Base-by-base conservation (phyloP, 139 green algal genomes). In the Zygnema circumcarinatum region DNA sequence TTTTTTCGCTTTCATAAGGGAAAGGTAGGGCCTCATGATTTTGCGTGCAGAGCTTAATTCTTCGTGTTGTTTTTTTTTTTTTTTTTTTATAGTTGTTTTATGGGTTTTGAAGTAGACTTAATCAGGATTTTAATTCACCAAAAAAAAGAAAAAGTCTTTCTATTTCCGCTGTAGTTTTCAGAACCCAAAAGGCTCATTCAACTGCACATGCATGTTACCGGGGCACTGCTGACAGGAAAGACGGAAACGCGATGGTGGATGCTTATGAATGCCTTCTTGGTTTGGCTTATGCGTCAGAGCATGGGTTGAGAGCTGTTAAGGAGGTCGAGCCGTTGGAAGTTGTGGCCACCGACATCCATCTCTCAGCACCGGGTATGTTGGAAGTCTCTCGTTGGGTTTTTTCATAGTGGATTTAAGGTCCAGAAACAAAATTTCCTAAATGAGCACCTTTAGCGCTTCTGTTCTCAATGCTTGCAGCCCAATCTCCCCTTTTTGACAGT, bases 1-100 rank as follows among this genome's bases (percentile, higher is more conserved):
- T 38, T 83, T 83, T 83, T 11, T 83, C 7, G 32, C 7, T 7
- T 3, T 83, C 11, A 38, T 83, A 29, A 73, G 11, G 75, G 16
- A 42, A 11, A 83, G 76, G 76, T 83, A 38, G 74, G 76, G 40
- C 69, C 31, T 56, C 33, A 80, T 78, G 22, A 80, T 22, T n/a
- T 75, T 80, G 22, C 73, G 54, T 29, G 54, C 25, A 25, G 25
- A 25, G 25, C 54, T 72, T 72, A 25, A 25, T 33, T 29, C 54
- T 29, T 72, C 54, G 25, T 72, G 54, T 72, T 25, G 25, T 25
- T 72, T 72, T 29, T 72, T 72, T 29, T 72, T 72, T 29, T 72
- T 72, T 72, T 72, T 72, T 25, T 29, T 72, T 72, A 72, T 33
- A 25, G 29, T 72, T 29, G 29, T 25, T 29, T 33, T 72, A 25